phyloP scores from a whole-genome alignment of 768 basidiomycete species.

The Leccinum variicolor region DNA sequence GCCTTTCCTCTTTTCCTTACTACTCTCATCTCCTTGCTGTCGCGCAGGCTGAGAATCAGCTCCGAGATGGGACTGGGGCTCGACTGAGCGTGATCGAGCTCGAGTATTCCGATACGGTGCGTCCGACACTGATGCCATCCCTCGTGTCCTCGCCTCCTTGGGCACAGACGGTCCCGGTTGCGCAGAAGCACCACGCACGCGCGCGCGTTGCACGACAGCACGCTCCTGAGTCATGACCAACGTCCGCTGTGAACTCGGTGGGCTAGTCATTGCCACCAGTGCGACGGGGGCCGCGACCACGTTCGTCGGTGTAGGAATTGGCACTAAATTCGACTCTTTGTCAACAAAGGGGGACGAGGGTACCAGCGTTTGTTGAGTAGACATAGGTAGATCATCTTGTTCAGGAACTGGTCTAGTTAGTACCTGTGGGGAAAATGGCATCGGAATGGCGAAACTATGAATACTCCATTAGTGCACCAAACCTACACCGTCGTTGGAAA shows the following conservation, averaged over 20 bases:
- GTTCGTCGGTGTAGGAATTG: neutral
- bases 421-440: neutral
- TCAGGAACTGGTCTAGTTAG: neutral
- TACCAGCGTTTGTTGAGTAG: slow-evolving; percentile 28
- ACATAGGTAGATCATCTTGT: slow-evolving; percentile 6
- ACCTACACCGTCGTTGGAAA: neutral
- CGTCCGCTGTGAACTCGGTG: slow-evolving; percentile 10
- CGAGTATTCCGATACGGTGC: slow-evolving; percentile 19
- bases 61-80: neutral
- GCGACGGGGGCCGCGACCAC: neutral
- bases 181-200: slow-evolving; percentile 7
- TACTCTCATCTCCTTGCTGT: neutral
- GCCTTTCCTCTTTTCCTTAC: slow-evolving; percentile 6
- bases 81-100: slow-evolving; percentile 21
- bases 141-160: neutral
- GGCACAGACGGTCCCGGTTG: slow-evolving; percentile 11
- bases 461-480: neutral
- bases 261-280: neutral
- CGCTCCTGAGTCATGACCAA: slow-evolving; percentile 3
- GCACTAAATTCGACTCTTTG: neutral
- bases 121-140: neutral
- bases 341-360: slow-evolving; percentile 12
- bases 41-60: neutral
- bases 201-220: neutral
- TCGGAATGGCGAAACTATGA: slow-evolving; percentile 4